These are phyloP conservation scores for Phytophthora ohioensis DNA, from an alignment of 352 stramenopile genomes.

Conservation along the genomic window DNA sequence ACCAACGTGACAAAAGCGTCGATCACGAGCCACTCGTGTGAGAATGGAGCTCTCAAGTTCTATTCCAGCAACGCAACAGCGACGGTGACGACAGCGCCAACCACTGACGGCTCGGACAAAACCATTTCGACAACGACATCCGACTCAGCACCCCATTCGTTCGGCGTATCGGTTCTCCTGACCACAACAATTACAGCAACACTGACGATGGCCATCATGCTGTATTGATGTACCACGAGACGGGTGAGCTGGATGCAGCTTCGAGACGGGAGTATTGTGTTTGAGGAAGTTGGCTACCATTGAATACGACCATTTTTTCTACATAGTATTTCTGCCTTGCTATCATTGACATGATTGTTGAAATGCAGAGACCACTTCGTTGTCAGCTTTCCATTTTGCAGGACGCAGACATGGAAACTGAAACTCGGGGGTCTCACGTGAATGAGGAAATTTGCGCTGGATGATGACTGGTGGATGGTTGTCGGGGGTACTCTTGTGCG, in stretches of 20 bases:
- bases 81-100: conserved; percentile 14
- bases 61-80: conserved; percentile 34
- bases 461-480: conserved; percentile 43
- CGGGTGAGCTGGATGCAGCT: neutral
- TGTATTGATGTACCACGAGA: conserved; percentile 17
- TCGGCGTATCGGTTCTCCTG: conserved; percentile 10
- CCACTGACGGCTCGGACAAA: conserved; percentile 20
- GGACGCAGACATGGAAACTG: conserved; percentile 68
- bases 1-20: conserved; percentile 34
- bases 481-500: conserved; percentile 30
- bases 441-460: conserved; percentile 50
- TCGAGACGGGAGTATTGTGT: neutral
- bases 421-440: conserved; percentile 57
- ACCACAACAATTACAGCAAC: conserved; percentile 7
- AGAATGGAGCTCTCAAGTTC: conserved; percentile 42
- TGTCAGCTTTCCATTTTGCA: conserved; percentile 58
- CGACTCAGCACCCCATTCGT: conserved; percentile 15
- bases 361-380: conserved; percentile 57
- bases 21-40: conserved; percentile 39
- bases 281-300: neutral
- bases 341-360: conserved; percentile 57
- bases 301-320: conserved; percentile 12
- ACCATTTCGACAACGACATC: conserved; percentile 39
- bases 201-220: conserved; percentile 10
- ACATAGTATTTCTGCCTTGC: neutral